Evolutionary conservation across 345 rosid species (phyloP).

Genomic region (Turnera subulata): DNA sequence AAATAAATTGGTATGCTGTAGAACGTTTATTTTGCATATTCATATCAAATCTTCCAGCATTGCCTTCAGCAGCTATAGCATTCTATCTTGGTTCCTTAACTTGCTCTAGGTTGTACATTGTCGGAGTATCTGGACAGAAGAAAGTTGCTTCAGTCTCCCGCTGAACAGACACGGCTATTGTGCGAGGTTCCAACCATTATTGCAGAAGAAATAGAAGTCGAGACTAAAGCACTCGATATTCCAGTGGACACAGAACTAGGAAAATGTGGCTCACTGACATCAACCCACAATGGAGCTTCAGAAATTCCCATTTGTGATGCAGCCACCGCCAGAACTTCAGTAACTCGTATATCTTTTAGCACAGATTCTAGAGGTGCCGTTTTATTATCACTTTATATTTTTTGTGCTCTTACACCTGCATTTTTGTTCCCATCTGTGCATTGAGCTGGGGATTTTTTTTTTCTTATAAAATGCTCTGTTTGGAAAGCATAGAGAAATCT

Average conservation of each 20-base stretch:
- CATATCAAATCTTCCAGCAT: not conserved
- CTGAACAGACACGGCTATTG: conserved; percentile 61
- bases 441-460: not conserved
- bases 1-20: not conserved
- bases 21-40: not conserved
- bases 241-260: conserved; percentile 25
- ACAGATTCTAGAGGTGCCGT: conserved; percentile 32
- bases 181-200: conserved; percentile 58
- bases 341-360: conserved; percentile 20
- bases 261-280: conserved; percentile 23
- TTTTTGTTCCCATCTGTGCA: no score
- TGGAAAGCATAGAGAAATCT: no score
- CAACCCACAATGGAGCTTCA: conserved; percentile 23
- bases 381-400: conserved; percentile 11
- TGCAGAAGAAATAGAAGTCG: conserved; percentile 49
- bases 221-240: conserved; percentile 24
- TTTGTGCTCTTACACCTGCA: not conserved
- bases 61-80: not conserved
- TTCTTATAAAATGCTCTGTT: no score
- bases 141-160: conserved; percentile 58
- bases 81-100: conserved; percentile 47
- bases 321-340: conserved; percentile 20
- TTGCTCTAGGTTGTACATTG: conserved; percentile 42
- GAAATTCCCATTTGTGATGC: conserved; percentile 25
- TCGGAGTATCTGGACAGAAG: conserved; percentile 69